phyloP scores from a whole-genome alignment of 2,329 filamentous ascomycete genomes.

The Macroventuria anomochaeta region DNA sequence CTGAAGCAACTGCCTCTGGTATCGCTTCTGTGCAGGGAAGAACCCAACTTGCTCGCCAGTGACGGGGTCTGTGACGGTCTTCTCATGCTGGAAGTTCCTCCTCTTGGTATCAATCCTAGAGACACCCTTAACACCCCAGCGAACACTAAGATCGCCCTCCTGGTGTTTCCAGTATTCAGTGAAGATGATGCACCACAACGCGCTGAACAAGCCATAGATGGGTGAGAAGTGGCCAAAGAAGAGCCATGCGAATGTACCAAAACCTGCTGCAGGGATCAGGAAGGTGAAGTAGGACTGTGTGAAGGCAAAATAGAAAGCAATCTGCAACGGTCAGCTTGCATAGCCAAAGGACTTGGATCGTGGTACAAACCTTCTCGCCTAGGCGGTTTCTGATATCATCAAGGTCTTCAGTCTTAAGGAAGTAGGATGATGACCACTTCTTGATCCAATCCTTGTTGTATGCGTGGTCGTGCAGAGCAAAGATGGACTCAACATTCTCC shows the following conservation, averaged over 20 bases:
- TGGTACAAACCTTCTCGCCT: constrained; percentile 52
- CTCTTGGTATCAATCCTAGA: constrained; percentile 80
- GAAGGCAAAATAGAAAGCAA: constrained; percentile 96
- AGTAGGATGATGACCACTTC: constrained; percentile 57
- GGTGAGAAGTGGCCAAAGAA: constrained; percentile 85
- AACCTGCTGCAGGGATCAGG: constrained; percentile 78
- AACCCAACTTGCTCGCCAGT: constrained; percentile 79
- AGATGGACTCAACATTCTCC: constrained; percentile 58
- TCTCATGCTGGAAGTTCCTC: constrained; percentile 79
- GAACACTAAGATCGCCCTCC: constrained; percentile 81
- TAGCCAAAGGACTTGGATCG: neutral
- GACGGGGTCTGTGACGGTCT: constrained; percentile 76
- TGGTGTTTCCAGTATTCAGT: constrained; percentile 97
- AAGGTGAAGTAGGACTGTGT: constrained; percentile 89
- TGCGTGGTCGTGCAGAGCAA: constrained; percentile 58
- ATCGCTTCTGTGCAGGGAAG: constrained; percentile 77
- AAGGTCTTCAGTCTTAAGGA: constrained; percentile 56
- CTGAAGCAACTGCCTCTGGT: constrained; percentile 79
- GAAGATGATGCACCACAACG: constrained; percentile 85
- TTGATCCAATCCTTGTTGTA: constrained; percentile 62
- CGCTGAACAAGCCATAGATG: constrained; percentile 77
- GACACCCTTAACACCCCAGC: constrained; percentile 88
- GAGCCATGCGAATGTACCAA: constrained; percentile 79
- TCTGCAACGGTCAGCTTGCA: constrained; percentile 52
- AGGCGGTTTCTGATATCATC: constrained; percentile 60